Percentiles rank a stretch among this genome's conserved stretches.
Conservation (phyloP, 345 rosid genomes). For the Eucalyptus pumila region DNA sequence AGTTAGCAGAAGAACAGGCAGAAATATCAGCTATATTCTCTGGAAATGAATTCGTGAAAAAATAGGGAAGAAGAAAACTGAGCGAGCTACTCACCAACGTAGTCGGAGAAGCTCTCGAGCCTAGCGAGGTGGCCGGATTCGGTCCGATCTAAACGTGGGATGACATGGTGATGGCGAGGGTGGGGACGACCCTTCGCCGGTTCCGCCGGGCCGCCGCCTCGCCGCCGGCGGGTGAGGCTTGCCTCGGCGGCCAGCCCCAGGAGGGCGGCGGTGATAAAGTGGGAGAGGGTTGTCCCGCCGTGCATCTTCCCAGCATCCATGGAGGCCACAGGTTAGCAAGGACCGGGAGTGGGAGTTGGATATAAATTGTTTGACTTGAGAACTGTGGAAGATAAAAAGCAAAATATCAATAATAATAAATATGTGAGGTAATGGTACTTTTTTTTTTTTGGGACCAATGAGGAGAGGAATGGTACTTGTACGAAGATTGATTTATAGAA, state of each 20-base stretch:
- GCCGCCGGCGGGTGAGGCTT: neutral
- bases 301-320: neutral
- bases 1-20: neutral
- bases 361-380: neutral
- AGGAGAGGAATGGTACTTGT: no score
- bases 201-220: neutral
- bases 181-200: neutral
- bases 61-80: neutral
- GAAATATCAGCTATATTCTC: neutral
- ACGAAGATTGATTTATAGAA: neutral
- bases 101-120: constrained; percentile 71
- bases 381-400: neutral
- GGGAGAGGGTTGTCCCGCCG: neutral
- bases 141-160: constrained; percentile 28
- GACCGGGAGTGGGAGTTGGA: neutral
- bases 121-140: constrained; percentile 51
- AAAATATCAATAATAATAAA: neutral
- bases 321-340: no score
- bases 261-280: constrained; percentile 13
- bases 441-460: no score
- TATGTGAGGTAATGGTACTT: neutral
- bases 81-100: constrained; percentile 37
- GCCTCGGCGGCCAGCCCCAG: constrained; percentile 10
- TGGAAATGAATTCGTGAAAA: neutral
- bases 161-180: neutral